Percentiles rank a stretch among this genome's conserved stretches.
These are phyloP conservation scores for Gentiana dahurica DNA, from an alignment of 257 asterid genomes.

Conservation along the genomic window DNA sequence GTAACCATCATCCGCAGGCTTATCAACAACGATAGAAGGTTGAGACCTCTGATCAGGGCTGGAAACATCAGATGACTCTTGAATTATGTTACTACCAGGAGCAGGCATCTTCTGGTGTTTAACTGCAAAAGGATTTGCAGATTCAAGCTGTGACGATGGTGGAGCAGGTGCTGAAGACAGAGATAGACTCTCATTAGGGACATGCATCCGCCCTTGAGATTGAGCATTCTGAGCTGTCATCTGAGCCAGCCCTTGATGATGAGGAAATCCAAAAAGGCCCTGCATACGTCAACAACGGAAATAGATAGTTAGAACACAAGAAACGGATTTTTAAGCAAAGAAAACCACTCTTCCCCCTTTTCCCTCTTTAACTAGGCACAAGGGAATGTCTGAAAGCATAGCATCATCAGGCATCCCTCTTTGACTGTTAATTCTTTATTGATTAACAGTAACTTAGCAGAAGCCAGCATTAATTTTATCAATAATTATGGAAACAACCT, in stretches of 20 bases:
- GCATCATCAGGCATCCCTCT: no score
- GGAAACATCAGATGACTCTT: constrained; percentile 30
- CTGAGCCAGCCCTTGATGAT: constrained; percentile 51
- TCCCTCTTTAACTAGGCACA: no score
- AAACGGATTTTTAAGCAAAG: no score
- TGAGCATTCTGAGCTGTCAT: constrained; percentile 36
- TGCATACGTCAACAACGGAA: constrained; percentile 16
- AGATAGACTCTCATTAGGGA: constrained; percentile 31
- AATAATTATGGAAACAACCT: no score
- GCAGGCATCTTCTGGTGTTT: constrained; percentile 25
- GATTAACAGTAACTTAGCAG: no score
- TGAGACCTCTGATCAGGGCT: constrained; percentile 37
- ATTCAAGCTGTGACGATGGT: constrained; percentile 20
- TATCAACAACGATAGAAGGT: constrained; percentile 34
- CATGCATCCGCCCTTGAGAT: constrained; percentile 27
- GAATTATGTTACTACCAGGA: constrained; percentile 11
- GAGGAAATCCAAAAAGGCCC: constrained; percentile 47
- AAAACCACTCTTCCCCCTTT: no score
- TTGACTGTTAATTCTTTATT: no score
- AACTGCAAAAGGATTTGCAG: constrained; percentile 13
- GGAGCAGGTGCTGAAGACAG: constrained; percentile 23
- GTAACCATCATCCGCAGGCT: constrained; percentile 49
- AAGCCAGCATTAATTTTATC: no score
- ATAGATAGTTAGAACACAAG: neutral
- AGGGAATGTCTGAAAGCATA: no score